phyloP scores from a whole-genome alignment of 2,329 filamentous ascomycete genomes.

The Gyromitra esculenta region DNA sequence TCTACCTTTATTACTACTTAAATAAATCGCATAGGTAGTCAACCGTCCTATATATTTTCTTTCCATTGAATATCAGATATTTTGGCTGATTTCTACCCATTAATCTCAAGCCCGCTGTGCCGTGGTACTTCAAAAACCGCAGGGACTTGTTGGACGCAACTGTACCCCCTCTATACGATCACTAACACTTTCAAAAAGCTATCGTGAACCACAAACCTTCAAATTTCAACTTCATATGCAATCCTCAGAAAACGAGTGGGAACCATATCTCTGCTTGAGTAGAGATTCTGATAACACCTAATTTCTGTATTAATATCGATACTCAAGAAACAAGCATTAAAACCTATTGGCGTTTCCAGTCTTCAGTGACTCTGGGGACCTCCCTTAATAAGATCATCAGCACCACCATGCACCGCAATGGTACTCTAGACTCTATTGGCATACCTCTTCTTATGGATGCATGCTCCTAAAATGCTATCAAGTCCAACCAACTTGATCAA shows the following conservation, averaged over 20 bases:
- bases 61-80: too few species aligned
- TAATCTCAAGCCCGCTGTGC: too few species aligned
- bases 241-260: not conserved
- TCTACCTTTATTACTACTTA: too few species aligned
- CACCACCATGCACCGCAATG: constrained; percentile 91
- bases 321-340: constrained; percentile 7
- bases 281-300: constrained; percentile 89
- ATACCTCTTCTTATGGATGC: not conserved
- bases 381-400: constrained; percentile 94
- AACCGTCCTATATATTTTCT: too few species aligned
- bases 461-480: constrained; percentile 90
- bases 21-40: too few species aligned
- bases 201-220: too few species aligned
- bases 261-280: constrained; percentile 65
- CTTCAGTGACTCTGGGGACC: constrained; percentile 92
- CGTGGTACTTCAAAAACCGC: too few species aligned
- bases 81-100: too few species aligned
- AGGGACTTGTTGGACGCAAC: too few species aligned
- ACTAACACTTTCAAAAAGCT: too few species aligned
- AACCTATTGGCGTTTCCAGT: constrained; percentile 93
- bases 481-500: constrained; percentile 95
- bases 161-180: too few species aligned
- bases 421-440: constrained; percentile 74
- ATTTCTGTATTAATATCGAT: constrained; percentile 36
- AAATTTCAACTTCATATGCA: not conserved